Base-by-base conservation (phyloP, 2,329 filamentous ascomycete species). In the Sarocladium oryzae region DNA sequence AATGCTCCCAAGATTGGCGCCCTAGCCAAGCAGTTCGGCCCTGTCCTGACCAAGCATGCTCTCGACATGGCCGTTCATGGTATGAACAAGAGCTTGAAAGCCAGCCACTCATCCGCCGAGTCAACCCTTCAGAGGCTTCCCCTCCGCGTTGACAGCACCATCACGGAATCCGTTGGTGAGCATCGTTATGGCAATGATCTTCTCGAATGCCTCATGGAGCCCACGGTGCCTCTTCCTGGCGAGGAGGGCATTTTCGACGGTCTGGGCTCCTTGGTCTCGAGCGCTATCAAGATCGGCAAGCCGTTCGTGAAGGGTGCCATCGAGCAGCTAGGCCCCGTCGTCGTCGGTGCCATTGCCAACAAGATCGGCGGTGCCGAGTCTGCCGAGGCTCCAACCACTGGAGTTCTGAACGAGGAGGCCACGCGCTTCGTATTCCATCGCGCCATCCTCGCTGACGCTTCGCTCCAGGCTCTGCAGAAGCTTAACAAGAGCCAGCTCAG, bases 311-410 rank as follows among this genome's bases (percentile, higher is more conserved):
- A 32, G 30, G 30, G 30, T 15, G 30, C 30, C 8, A 32, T 32
- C 15, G 30, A 32, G 30, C 8, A 32, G 30, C 15, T 32, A 8
- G 30, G 30, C 15, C 30, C 30, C 30, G 15, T 8, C 8, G 30
- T 64, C 33, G 62, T 64, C 13, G 82, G 85, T 52, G 83, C 86
- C 60, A 85, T 85, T 58, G 79, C 80, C 56, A 78, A 84, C 72
- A 80, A 77, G 64, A 72, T 82, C 64, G 70, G 30, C 15, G 30
- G 30, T 32, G 30, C 30, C 15, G 30, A 32, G 30, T 32, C 30
- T 8, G 30, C 30, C 30, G 30, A 32, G 30, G 30, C 30, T 32
- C 30, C 30, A 8, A 32, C 30, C 8, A 15, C 30, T 8, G 30
- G 30, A 8, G 15, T 32, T 32, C 30, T 32, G 8, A 32, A 32